A percentile compares a stretch with the other conserved stretches of the same genome.
Evolutionary conservation across 2,329 filamentous ascomycete species (phyloP).

Genomic region (Sclerotinia subarctica): DNA sequence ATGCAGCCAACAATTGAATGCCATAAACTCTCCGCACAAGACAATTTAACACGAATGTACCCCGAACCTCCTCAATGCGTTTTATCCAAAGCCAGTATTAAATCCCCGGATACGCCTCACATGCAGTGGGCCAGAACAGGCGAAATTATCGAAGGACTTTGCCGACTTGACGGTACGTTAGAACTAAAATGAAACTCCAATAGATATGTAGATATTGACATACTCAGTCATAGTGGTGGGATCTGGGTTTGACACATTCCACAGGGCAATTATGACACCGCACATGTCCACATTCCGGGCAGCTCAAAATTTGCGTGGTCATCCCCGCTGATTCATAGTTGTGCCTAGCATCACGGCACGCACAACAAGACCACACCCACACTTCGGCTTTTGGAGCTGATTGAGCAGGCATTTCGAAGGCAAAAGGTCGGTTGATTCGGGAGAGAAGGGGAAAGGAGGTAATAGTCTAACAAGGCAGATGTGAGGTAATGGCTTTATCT

Average conservation of each 20-base stretch:
- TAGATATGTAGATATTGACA: not conserved
- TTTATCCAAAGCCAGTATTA: not conserved
- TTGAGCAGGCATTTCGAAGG: slow-evolving; percentile 9
- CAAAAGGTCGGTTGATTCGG: not conserved
- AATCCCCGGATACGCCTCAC: not conserved
- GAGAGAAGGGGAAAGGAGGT: not conserved
- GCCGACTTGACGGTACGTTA: not conserved
- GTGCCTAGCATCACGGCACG: not conserved
- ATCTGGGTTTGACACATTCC: not conserved
- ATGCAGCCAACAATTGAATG: not conserved
- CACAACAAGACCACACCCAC: slow-evolving; percentile 11
- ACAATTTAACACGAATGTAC: not conserved
- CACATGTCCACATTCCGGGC: not conserved
- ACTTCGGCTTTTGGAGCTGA: not conserved
- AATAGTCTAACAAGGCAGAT: not conserved
- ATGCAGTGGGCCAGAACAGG: not conserved
- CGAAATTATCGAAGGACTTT: not conserved
- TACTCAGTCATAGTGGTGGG: slow-evolving; percentile 4
- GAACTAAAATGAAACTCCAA: not conserved
- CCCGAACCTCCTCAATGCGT: not conserved
- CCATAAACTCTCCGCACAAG: not conserved
- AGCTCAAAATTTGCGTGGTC: slow-evolving; percentile 5
- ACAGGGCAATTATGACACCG: not conserved
- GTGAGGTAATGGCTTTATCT: not conserved
- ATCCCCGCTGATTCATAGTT: slow-evolving; percentile 8